Evolutionary conservation across 75 land plant species (phyloP), one percentile per base, ranked within the genome.

Genomic region (Selaginella tamariscina): DNA sequence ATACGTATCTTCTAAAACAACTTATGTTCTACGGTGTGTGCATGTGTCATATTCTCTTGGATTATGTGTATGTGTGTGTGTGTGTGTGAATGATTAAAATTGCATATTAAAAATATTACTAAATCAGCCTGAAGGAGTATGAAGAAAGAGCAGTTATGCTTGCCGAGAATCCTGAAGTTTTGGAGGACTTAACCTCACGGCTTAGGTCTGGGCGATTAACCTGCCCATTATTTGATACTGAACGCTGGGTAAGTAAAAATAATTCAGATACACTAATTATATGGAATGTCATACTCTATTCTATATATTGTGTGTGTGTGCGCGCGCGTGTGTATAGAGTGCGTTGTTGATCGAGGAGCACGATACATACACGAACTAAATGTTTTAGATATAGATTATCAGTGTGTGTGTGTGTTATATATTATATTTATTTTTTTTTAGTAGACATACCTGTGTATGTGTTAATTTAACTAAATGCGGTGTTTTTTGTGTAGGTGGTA

Each of bases 151-250:
- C 99, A 8, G 97, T 95, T 0, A 56, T 62, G 20, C 70, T 95
- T 56, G 91, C 99, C 23, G 27, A 71, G 30, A 79, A 88, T 55
- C 87, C 84, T 18, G 60, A 72, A 8, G 78, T 79, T 65, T 81
- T 95, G 8, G 76, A 80, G 65, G 70, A 79, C 1, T 82, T 95
- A 8, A 84, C 81, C 2, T 68, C 80, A 24, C 83, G 75, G 57
- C 85, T 91, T 1, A 89, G 82, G 75, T 84, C 83, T 24, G 83
- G 70, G 29, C 83, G 99, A 2, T 60, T 91, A 63, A 82, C 87
- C 11, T 87, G 91, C 44, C 96, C 99, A 29, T 67, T 95, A 63
- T 95, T 95, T 72, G 99, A 95, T 66, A 95, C 99, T 21, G 66
- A 70, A 20, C 88, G 99, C 49, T 95, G 99, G 99, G 99, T 95